phyloP scores from a whole-genome alignment of 2,329 filamentous ascomycete genomes.

The Fusarium oligoseptatum region DNA sequence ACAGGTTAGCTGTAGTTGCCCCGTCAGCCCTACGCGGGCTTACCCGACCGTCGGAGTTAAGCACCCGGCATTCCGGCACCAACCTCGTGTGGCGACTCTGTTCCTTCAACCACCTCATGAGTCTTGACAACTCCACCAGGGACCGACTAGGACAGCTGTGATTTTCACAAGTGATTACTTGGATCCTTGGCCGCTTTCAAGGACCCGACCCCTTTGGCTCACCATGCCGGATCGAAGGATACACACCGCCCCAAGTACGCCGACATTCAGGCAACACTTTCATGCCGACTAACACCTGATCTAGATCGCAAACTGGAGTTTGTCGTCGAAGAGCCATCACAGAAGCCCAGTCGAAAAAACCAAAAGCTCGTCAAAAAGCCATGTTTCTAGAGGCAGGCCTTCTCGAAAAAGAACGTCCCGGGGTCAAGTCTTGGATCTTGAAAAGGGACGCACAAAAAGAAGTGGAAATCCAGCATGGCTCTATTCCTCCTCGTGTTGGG shows the following conservation, averaged over 20 bases:
- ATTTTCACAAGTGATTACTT: background rate
- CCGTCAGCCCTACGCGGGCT: background rate
- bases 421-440: slow-evolving; percentile 33
- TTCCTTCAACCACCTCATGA: background rate
- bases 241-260: background rate
- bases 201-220: too few relatives aligned
- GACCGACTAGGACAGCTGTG: accelerated
- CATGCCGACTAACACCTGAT: background rate
- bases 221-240: background rate
- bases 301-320: slow-evolving; percentile 19
- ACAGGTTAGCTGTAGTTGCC: background rate
- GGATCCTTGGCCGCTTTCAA: background rate
- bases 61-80: background rate
- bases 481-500: slow-evolving; percentile 26
- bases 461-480: background rate
- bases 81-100: background rate
- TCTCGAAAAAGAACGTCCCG: background rate
- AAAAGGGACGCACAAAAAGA: background rate
- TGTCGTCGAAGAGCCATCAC: slow-evolving; percentile 10
- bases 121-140: background rate
- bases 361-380: slow-evolving; percentile 21
- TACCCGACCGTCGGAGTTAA: background rate
- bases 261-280: accelerated
- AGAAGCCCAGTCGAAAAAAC: background rate
- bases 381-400: slow-evolving; percentile 1